Evolutionary conservation across 257 asterid genomes (phyloP), one percentile per base, ranked within the genome.

Genomic region (Solanum bulbocastanum): DNA sequence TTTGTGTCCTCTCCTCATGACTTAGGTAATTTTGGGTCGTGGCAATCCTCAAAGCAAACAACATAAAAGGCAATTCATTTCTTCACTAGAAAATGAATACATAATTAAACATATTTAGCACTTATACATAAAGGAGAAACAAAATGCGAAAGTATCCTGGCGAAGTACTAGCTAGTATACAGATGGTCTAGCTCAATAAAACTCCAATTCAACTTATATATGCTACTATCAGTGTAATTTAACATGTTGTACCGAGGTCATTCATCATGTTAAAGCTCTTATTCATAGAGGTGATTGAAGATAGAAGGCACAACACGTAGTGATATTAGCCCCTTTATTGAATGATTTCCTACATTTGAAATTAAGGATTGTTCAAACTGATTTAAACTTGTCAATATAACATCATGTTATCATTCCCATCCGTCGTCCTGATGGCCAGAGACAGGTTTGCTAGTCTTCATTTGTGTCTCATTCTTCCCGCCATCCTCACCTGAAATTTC

Each of bases 401-500:
- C 33, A 78, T 42, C 32, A 4, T 8, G 12, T 76, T 22, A 5
- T 81, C 66, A 79, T 79, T 79, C 40, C 66, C 85, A 79, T 79
- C 85, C 66, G 33, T 79, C 85, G 14, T 46, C 85, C 18, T 27
- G 85, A 1, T 81, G 68, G 40, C 68, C 42, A 9, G 85, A 46
- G 10, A 46, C 85, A 81, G 68, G 68, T 49, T 46, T 81, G 14
- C 42, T 81, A 30, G 85, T 81, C 68, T 81, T 81, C 85, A 81
- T 46, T 10, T 81, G 68, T 46, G 68, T 81, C 68, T 81, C 68
- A 16, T 46, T 27, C 30, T 16, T 25, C 42, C 68, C 52, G 25
- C 85, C 93, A 16, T 91, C 91, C 85, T 93, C 96, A 13, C 69
- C 35, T 11, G 95, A 90, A 88, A 90, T 89, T 23, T 92, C 93